Evolutionary conservation across 148 eudicot species (phyloP).

Genomic region (Rhododendron molle): DNA sequence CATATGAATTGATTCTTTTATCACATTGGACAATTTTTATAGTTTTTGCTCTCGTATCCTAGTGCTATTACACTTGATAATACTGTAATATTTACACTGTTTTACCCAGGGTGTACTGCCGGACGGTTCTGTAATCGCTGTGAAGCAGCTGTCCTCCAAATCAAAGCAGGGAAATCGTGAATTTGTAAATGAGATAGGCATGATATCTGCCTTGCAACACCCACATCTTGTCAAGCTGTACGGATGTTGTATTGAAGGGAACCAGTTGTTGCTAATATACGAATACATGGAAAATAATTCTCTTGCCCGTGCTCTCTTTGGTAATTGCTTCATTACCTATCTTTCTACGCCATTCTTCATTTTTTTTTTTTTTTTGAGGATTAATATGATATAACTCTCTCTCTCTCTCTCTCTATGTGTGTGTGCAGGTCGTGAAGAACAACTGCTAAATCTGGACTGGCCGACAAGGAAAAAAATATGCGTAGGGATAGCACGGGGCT

Average conservation of each 20-base stretch:
- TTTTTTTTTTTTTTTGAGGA: background rate
- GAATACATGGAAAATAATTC: constrained; percentile 67
- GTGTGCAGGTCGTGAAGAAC: constrained; percentile 31
- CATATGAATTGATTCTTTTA: background rate
- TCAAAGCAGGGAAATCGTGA: constrained; percentile 74
- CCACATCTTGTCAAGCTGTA: constrained; percentile 69
- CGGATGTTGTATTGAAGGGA: constrained; percentile 70
- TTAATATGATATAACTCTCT: background rate
- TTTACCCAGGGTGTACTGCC: constrained; percentile 44
- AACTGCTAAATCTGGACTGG: constrained; percentile 41
- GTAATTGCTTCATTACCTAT: constrained; percentile 24
- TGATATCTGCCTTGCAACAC: constrained; percentile 62
- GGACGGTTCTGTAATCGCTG: constrained; percentile 58
- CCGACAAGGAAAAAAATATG: constrained; percentile 40
- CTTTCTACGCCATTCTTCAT: background rate
- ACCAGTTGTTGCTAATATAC: constrained; percentile 51
- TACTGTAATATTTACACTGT: background rate
- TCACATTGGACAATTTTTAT: background rate
- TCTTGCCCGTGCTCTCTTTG: constrained; percentile 60
- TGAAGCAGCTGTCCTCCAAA: constrained; percentile 68
- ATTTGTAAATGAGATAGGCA: constrained; percentile 63
- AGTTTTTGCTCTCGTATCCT: background rate
- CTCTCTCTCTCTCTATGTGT: background rate
- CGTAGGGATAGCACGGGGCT: constrained; percentile 49
- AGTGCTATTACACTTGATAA: background rate